Evolutionary conservation across 768 basidiomycete species (phyloP).

Genomic region (Mycena indigotica): DNA sequence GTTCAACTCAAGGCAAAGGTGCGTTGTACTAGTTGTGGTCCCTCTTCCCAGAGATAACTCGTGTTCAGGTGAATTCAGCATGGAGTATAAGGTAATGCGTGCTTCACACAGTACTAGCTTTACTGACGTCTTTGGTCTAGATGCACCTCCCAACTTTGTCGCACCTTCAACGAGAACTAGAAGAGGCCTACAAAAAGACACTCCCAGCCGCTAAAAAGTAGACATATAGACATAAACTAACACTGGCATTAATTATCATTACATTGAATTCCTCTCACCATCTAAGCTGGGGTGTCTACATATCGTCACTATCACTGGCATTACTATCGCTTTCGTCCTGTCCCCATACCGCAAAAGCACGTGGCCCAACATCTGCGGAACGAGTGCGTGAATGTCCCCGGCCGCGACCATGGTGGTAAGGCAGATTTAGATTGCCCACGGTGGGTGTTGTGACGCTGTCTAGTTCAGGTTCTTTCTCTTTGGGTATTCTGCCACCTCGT

Average conservation of each 20-base stretch:
- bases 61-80: constrained; percentile 78
- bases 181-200: constrained; percentile 83
- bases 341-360: constrained; percentile 85
- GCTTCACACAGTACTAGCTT: no score
- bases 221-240: neutral
- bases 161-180: constrained; percentile 84
- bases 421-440: constrained; percentile 40
- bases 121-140: constrained; percentile 34
- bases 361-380: constrained; percentile 44
- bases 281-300: neutral
- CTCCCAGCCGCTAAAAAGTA: constrained; percentile 70
- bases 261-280: neutral
- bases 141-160: constrained; percentile 83
- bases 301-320: constrained; percentile 73
- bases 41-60: no score
- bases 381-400: constrained; percentile 38
- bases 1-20: constrained; percentile 97
- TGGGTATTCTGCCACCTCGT: constrained; percentile 57
- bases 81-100: constrained; percentile 70
- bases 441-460: constrained; percentile 67
- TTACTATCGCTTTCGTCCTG: constrained; percentile 89
- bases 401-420: constrained; percentile 24
- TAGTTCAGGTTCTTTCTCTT: constrained; percentile 56
- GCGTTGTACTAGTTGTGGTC: no score
- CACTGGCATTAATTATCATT: neutral